phyloP scores from a whole-genome alignment of 805 yeast genomes.

The Starmerella vitae region DNA sequence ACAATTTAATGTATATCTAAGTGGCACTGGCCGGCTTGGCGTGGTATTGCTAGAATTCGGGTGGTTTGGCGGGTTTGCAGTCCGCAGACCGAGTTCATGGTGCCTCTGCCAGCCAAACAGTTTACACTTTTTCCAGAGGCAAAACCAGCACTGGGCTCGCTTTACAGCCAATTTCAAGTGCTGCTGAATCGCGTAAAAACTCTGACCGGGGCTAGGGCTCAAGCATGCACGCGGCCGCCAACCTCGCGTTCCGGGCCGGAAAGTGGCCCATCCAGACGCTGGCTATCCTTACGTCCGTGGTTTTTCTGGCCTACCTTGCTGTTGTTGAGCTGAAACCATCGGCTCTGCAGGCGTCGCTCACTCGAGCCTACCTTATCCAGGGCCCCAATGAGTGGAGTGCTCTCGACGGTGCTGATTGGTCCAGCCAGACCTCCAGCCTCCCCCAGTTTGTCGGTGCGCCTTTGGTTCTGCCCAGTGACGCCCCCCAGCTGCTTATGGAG shows the following conservation, averaged over 20 bases:
- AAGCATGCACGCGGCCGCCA: slow-evolving; percentile 29
- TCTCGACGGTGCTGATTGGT: not conserved
- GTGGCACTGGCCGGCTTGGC: too few species aligned
- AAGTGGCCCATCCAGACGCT: slow-evolving; percentile 78
- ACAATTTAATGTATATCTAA: too few species aligned
- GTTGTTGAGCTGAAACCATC: slow-evolving; percentile 32
- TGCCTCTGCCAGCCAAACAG: too few species aligned
- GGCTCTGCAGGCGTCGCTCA: slow-evolving; percentile 16
- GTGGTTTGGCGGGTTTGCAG: too few species aligned
- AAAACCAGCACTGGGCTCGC: too few species aligned
- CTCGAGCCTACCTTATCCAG: slow-evolving; percentile 19
- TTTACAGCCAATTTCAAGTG: too few species aligned
- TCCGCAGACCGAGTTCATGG: too few species aligned
- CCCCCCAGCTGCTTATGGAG: slow-evolving; percentile 5
- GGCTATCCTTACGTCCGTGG: slow-evolving; percentile 53
- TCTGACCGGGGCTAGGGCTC: too few species aligned
- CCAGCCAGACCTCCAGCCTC: not conserved
- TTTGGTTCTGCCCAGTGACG: slow-evolving; percentile 11
- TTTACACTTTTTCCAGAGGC: too few species aligned
- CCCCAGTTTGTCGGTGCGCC: slow-evolving; percentile 20
- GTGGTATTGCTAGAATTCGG: too few species aligned
- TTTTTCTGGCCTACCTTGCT: slow-evolving; percentile 68
- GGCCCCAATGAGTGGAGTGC: slow-evolving; percentile 13
- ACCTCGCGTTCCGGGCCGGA: slow-evolving; percentile 44
- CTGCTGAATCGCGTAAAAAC: too few species aligned